Evolutionary conservation across 1,284 basidiomycete genomes (phyloP).

Genomic region (Austropuccinia psidii): DNA sequence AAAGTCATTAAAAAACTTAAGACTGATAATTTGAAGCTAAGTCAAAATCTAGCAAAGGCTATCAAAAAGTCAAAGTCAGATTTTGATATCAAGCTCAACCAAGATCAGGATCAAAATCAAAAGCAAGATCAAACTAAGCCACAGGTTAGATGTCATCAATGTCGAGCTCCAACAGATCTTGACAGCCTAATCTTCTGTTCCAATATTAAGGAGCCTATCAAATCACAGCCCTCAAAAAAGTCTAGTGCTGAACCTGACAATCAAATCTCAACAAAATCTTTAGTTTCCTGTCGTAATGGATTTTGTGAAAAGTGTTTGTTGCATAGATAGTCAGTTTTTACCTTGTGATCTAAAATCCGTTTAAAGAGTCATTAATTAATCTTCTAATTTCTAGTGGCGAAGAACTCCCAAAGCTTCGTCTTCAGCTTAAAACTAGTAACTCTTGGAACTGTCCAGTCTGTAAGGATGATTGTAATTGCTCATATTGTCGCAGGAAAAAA

Average conservation of each 20-base stretch:
- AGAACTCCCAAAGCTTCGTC: constrained; percentile 16
- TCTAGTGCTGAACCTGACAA: not conserved
- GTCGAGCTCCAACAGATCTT: constrained; percentile 1
- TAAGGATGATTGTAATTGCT: constrained; percentile 36
- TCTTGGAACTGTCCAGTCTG: constrained; percentile 35
- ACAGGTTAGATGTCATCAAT: constrained; percentile 32
- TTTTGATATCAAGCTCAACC: too few species aligned
- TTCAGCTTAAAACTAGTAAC: not conserved
- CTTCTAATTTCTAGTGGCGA: constrained; percentile 15
- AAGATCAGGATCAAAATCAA: too few species aligned
- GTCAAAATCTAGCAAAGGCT: too few species aligned
- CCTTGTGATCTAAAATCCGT: not conserved
- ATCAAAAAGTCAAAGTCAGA: too few species aligned
- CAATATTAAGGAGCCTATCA: not conserved
- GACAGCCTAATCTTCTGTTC: constrained; percentile 22
- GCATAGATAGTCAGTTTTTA: constrained; percentile 29
- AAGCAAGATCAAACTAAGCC: too few species aligned
- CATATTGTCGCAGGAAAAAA: constrained; percentile 34
- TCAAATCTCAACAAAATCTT: not conserved
- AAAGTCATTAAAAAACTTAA: too few species aligned
- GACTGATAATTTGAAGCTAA: too few species aligned
- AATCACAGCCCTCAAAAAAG: not conserved
- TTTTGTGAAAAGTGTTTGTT: constrained; percentile 30
- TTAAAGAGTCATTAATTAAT: not conserved
- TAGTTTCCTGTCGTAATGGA: not conserved